Evolutionary conservation across 306 rosid genomes (phyloP).

Genomic region (Quillaja saponaria): DNA sequence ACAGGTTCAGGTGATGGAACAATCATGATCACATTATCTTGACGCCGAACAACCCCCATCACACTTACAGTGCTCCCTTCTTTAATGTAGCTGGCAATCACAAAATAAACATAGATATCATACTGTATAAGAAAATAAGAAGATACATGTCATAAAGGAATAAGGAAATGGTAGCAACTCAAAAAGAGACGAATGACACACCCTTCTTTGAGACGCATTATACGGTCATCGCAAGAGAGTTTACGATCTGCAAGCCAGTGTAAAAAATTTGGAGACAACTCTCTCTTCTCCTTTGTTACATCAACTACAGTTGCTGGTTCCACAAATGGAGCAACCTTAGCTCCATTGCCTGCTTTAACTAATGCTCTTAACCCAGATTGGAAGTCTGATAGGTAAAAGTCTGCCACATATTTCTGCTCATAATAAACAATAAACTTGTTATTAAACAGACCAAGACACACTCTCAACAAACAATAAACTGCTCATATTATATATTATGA

Average conservation of each 20-base stretch:
- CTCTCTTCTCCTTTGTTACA: constrained; percentile 72
- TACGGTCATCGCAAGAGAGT: constrained; percentile 74
- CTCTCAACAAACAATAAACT: too few species aligned
- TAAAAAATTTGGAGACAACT: constrained; percentile 74
- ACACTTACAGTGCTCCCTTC: constrained; percentile 98
- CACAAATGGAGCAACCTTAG: constrained; percentile 90
- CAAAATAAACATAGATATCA: constrained; percentile 11
- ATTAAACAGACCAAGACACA: not conserved
- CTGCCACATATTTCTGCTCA: constrained; percentile 82
- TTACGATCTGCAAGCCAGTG: constrained; percentile 90
- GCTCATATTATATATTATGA: too few species aligned
- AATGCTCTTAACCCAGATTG: constrained; percentile 95
- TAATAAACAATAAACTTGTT: constrained; percentile 26
- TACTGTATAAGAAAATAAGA: not conserved
- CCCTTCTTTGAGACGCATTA: constrained; percentile 99
- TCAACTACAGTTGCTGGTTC: constrained; percentile 78
- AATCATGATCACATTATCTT: constrained; percentile 90
- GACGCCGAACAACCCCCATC: constrained; percentile 90
- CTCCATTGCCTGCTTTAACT: constrained; percentile 93
- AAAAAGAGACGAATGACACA: constrained; percentile 27
- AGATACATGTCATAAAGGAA: not conserved
- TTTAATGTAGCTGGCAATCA: constrained; percentile 67
- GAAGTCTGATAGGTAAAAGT: constrained; percentile 91
- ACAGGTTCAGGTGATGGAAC: constrained; percentile 77
- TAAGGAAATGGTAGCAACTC: too few species aligned